A percentile compares a stretch with the other conserved stretches of the same genome.
Evolutionary conservation across 2,329 filamentous ascomycete genomes (phyloP).

Genomic region (Curvularia lunata): DNA sequence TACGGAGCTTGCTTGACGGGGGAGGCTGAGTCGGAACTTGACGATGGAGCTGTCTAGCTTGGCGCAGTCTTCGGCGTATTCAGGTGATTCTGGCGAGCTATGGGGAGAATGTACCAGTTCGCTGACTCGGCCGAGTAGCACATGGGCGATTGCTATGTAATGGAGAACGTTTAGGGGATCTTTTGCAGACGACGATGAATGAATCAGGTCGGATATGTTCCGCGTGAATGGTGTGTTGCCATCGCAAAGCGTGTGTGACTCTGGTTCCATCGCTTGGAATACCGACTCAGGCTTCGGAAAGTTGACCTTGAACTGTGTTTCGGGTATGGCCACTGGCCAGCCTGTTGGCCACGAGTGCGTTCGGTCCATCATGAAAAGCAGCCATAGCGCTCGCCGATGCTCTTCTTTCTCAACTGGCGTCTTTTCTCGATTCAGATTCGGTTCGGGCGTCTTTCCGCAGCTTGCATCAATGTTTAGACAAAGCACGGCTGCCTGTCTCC

Average conservation of each 20-base stretch:
- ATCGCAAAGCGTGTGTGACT: background rate
- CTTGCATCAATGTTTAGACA: slow-evolving; percentile 22
- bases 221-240: slow-evolving; percentile 29
- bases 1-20: slow-evolving; percentile 31
- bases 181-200: slow-evolving; percentile 11
- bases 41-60: slow-evolving; percentile 34
- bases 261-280: slow-evolving; percentile 31
- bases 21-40: slow-evolving; percentile 38
- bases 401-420: slow-evolving; percentile 37
- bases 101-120: slow-evolving; percentile 41
- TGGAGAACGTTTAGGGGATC: slow-evolving; percentile 30
- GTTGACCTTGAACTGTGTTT: slow-evolving; percentile 42
- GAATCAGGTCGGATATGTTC: slow-evolving; percentile 32
- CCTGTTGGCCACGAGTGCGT: slow-evolving; percentile 32
- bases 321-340: slow-evolving; percentile 38
- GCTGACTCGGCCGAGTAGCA: slow-evolving; percentile 36
- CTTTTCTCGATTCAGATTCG: slow-evolving; percentile 7
- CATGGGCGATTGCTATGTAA: slow-evolving; percentile 33
- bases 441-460: background rate
- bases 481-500: slow-evolving; percentile 40
- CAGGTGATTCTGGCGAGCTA: slow-evolving; percentile 24
- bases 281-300: slow-evolving; percentile 32
- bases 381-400: slow-evolving; percentile 38
- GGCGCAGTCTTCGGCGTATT: slow-evolving; percentile 33
- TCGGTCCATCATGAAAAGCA: slow-evolving; percentile 41